A percentile compares a stretch with the other conserved stretches of the same genome.
Evolutionary conservation across 78 protist species (phyloP).

Genomic region (Pigoraptor vietnamica): DNA sequence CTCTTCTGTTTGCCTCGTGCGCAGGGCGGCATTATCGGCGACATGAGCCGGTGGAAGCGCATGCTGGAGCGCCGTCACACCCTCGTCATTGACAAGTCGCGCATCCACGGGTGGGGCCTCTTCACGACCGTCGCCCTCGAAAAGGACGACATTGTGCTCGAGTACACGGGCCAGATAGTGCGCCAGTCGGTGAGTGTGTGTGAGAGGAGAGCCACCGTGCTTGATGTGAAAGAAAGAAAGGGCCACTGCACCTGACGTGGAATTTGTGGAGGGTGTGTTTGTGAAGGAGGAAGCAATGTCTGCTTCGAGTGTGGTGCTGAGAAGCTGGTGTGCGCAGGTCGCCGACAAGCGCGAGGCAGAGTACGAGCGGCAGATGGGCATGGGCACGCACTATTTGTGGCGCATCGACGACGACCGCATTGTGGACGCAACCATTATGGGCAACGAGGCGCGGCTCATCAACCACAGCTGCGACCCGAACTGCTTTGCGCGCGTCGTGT

Average conservation of each 20-base stretch:
- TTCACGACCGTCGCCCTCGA: constrained; percentile 15
- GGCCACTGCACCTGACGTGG: not conserved
- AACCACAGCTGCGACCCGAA: constrained; percentile 88
- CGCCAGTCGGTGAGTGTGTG: not conserved
- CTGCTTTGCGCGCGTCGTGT: constrained; percentile 57
- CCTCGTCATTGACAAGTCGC: not conserved
- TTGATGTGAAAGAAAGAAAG: not conserved
- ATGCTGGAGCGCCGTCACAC: not conserved
- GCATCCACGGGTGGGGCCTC: constrained; percentile 54
- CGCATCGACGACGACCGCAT: constrained; percentile 44
- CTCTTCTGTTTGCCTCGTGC: not conserved
- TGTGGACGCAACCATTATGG: constrained; percentile 71
- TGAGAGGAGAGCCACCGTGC: not conserved
- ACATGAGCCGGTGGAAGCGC: not conserved
- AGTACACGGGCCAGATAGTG: constrained; percentile 53
- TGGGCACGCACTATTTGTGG: constrained; percentile 64
- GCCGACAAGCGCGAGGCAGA: not conserved
- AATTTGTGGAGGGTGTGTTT: not conserved
- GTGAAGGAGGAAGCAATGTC: not conserved
- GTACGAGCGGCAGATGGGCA: constrained; percentile 38
- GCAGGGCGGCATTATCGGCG: not conserved
- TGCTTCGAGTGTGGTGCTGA: not conserved
- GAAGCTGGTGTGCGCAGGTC: too few species aligned
- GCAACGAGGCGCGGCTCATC: constrained; percentile 88
- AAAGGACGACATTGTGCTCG: constrained; percentile 49